Conservation (phyloP, 1,139 yeast species). For the Yamadazyma sp. region DNA sequence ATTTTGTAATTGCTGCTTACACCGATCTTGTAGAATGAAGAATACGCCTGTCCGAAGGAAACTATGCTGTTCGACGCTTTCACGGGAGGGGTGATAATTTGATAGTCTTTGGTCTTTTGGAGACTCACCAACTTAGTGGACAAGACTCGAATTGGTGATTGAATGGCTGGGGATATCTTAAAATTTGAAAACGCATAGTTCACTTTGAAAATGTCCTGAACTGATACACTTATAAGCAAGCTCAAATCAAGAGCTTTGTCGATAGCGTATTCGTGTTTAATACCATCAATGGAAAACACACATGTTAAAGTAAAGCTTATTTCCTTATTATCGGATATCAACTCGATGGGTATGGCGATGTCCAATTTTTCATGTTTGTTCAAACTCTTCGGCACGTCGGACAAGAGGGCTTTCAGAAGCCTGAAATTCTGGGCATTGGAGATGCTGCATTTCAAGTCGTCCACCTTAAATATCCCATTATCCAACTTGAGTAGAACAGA, state of each 20-base stretch:
- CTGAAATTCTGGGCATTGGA: slow-evolving; percentile 9
- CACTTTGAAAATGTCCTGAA: slow-evolving; percentile 69
- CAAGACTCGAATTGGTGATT: slow-evolving; percentile 55
- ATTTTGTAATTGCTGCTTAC: slow-evolving; percentile 22
- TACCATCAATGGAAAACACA: slow-evolving; percentile 26
- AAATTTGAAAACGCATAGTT: slow-evolving; percentile 62
- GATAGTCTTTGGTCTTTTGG: slow-evolving; percentile 25
- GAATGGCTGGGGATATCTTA: slow-evolving; percentile 57
- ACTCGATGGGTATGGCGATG: slow-evolving; percentile 24
- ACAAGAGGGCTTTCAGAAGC: not conserved
- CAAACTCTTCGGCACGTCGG: slow-evolving; percentile 11
- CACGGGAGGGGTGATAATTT: slow-evolving; percentile 27
- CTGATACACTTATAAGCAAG: slow-evolving; percentile 64
- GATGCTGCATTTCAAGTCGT: slow-evolving; percentile 10
- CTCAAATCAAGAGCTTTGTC: slow-evolving; percentile 47
- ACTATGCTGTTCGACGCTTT: slow-evolving; percentile 42
- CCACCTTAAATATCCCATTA: slow-evolving; percentile 9
- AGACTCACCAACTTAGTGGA: slow-evolving; percentile 40
- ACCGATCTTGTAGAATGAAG: slow-evolving; percentile 55
- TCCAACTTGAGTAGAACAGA: slow-evolving; percentile 8
- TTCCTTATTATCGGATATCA: slow-evolving; percentile 26
- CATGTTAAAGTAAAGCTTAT: slow-evolving; percentile 31
- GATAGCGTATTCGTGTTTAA: slow-evolving; percentile 22
- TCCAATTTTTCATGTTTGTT: slow-evolving; percentile 16
- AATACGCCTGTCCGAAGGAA: slow-evolving; percentile 68